These are phyloP conservation scores for Solanum bulbocastanum DNA, from an alignment of 257 asterid genomes.

Conservation along the genomic window DNA sequence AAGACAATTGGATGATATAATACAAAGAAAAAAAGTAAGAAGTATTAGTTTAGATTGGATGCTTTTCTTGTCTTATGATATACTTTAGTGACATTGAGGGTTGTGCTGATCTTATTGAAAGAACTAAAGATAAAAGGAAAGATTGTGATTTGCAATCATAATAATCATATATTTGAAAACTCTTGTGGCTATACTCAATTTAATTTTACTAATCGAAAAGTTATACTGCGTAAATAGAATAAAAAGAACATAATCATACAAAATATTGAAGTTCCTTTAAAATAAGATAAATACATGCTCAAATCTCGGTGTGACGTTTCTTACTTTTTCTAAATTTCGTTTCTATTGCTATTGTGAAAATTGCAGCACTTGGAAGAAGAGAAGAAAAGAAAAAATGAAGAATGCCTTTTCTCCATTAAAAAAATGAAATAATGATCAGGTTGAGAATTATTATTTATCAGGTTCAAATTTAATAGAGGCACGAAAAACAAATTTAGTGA, in stretches of 20 bases:
- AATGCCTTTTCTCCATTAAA: too few relatives aligned
- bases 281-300: not conserved
- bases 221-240: not conserved
- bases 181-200: not conserved
- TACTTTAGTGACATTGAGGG: constrained; percentile 6
- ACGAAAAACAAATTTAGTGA: not conserved
- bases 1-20: constrained; percentile 2
- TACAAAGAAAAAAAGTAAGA: not conserved
- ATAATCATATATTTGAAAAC: constrained; percentile 11
- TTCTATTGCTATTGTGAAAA: not conserved
- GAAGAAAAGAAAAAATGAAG: not conserved
- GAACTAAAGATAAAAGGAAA: not conserved
- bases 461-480: not conserved
- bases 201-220: not conserved
- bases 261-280: not conserved
- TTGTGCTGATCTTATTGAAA: constrained; percentile 15
- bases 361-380: constrained; percentile 7
- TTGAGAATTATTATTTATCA: not conserved
- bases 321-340: not conserved
- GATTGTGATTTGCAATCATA: constrained; percentile 2
- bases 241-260: not conserved
- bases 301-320: not conserved
- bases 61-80: constrained; percentile 29
- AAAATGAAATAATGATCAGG: not conserved
- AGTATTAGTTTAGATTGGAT: constrained; percentile 36